phyloP scores from a whole-genome alignment of 306 rosid species.

The Psophocarpus tetragonolobus region DNA sequence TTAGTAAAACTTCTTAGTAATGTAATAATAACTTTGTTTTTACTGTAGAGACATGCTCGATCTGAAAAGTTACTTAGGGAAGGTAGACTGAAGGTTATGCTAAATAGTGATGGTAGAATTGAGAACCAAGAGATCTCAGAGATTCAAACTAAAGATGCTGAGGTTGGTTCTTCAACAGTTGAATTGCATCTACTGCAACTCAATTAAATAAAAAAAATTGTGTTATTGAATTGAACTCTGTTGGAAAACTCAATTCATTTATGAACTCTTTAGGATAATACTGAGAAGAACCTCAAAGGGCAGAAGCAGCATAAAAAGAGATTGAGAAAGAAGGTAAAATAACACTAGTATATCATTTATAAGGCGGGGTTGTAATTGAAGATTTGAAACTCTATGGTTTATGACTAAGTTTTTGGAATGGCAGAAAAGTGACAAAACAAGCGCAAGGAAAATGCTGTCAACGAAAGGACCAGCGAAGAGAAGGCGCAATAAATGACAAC shows the following conservation, averaged over 20 bases:
- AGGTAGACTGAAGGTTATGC: slow-evolving; percentile 75
- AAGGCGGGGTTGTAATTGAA: neutral
- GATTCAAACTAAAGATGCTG: slow-evolving; percentile 40
- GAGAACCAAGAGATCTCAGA: slow-evolving; percentile 63
- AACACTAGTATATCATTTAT: slow-evolving; percentile 3
- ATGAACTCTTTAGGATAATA: slow-evolving; percentile 42
- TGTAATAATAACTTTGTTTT: slow-evolving; percentile 19
- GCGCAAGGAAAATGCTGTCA: slow-evolving; percentile 30
- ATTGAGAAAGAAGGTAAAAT: slow-evolving; percentile 53
- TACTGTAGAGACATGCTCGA: slow-evolving; percentile 77
- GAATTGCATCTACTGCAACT: neutral
- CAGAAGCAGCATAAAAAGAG: slow-evolving; percentile 43
- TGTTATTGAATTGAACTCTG: neutral
- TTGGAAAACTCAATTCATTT: slow-evolving; percentile 1
- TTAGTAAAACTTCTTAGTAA: neutral
- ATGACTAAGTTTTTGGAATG: slow-evolving; percentile 24
- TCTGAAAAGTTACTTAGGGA: slow-evolving; percentile 71
- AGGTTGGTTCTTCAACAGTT: slow-evolving; percentile 53
- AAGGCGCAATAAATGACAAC: slow-evolving; percentile 42
- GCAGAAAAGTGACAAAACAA: slow-evolving; percentile 50
- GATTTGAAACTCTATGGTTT: neutral
- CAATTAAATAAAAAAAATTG: neutral
- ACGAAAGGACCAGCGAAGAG: slow-evolving; percentile 49
- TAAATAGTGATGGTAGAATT: slow-evolving; percentile 78
- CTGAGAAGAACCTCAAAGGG: slow-evolving; percentile 39